phyloP scores from a whole-genome alignment of 805 yeast species.

The Lachancea lanzarotensis region DNA sequence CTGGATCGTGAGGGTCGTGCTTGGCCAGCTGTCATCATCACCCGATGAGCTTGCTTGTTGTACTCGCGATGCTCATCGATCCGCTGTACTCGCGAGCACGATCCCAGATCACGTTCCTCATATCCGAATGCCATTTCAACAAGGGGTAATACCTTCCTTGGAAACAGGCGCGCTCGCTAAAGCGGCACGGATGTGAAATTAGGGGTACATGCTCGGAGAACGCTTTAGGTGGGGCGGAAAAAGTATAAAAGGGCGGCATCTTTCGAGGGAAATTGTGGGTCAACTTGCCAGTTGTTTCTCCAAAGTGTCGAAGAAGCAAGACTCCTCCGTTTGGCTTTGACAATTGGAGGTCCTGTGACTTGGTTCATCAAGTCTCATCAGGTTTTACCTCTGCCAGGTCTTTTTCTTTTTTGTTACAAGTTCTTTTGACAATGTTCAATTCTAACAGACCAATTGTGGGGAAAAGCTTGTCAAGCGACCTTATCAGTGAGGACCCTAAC shows the following conservation, averaged over 20 bases:
- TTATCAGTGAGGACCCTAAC: slow-evolving; percentile 29
- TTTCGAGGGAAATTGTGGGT: too few relatives aligned
- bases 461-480: slow-evolving; percentile 23
- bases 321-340: too few relatives aligned
- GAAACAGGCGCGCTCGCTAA: not conserved
- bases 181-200: too few relatives aligned
- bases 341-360: too few relatives aligned
- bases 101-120: too few relatives aligned
- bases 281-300: too few relatives aligned
- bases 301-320: too few relatives aligned
- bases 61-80: not conserved
- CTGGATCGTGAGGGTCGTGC: too few relatives aligned
- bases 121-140: not conserved
- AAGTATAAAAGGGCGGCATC: not conserved
- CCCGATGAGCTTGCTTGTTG: not conserved
- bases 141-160: slow-evolving; percentile 1
- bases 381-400: too few relatives aligned
- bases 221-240: not conserved
- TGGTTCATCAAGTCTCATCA: too few relatives aligned
- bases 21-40: not conserved
- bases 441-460: slow-evolving; percentile 13
- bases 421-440: slow-evolving; percentile 12
- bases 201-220: not conserved
- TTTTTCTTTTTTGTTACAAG: not conserved
- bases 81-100: too few relatives aligned